Conservation (phyloP, 2,329 filamentous ascomycete species). For the Chrysoporthe cubensis region DNA sequence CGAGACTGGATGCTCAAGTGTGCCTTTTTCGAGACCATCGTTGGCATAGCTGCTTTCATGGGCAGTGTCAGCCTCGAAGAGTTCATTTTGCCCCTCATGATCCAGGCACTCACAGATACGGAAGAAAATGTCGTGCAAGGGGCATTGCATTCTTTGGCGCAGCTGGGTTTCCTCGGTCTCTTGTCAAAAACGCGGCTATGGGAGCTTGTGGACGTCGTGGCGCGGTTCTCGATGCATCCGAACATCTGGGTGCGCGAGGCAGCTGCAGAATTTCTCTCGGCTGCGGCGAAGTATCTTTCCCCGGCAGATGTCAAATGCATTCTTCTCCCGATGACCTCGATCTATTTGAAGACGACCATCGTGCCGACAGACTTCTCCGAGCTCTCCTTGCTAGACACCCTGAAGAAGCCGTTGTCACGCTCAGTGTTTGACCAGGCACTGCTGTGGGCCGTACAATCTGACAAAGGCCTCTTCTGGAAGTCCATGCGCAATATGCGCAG, state of each 20-base stretch:
- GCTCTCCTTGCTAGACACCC: slow-evolving; percentile 73
- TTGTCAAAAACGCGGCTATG: slow-evolving; percentile 83
- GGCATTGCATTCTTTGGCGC: slow-evolving; percentile 83
- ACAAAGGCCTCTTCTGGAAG: slow-evolving; percentile 88
- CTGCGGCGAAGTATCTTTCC: slow-evolving; percentile 75
- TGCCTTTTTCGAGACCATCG: slow-evolving; percentile 93
- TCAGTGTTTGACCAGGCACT: slow-evolving; percentile 83
- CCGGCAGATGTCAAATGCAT: slow-evolving; percentile 83
- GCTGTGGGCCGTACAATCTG: slow-evolving; percentile 81
- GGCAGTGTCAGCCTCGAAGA: slow-evolving; percentile 89
- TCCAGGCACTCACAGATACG: slow-evolving; percentile 88
- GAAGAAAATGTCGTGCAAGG: slow-evolving; percentile 95
- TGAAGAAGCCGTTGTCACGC: slow-evolving; percentile 81
- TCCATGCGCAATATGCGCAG: slow-evolving; percentile 68
- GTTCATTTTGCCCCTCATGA: slow-evolving; percentile 93
- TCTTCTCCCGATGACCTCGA: slow-evolving; percentile 75
- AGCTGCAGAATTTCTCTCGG: slow-evolving; percentile 79
- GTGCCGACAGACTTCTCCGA: slow-evolving; percentile 67
- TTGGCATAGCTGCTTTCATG: slow-evolving; percentile 88
- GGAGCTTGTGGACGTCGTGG: slow-evolving; percentile 84
- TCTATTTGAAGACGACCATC: slow-evolving; percentile 78
- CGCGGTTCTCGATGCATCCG: slow-evolving; percentile 88
- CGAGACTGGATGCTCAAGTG: slow-evolving; percentile 96
- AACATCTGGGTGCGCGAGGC: slow-evolving; percentile 95
- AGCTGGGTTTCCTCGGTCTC: slow-evolving; percentile 85